Base-by-base conservation (phyloP, 2,329 filamentous ascomycete genomes). In the Colletotrichum lini region DNA sequence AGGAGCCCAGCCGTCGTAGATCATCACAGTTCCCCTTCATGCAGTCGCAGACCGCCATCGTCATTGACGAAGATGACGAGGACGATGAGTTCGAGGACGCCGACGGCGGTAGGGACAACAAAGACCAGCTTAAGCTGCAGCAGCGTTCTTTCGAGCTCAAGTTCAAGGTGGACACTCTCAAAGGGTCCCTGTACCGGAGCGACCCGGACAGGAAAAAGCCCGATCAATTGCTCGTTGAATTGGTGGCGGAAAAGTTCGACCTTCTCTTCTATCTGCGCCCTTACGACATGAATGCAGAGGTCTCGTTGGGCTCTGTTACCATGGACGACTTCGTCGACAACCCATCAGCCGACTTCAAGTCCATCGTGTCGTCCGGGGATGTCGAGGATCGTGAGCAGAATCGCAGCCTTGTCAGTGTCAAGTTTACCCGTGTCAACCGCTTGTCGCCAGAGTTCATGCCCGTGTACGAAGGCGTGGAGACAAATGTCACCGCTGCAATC, bases 311-410 rank as follows among this genome's bases (percentile, higher is more conserved):
- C 16, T 95, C 94, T 1, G 86, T 99, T 21, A 94, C 92, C 0
- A 91, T 99, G 3, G 96, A 98, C 77, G 96, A 99, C 78, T 95
- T 98, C 78, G 96, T 99, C 10, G 96, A 96, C 74, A 93, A 96
- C 65, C 91, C 95, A 0, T 85, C 94, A 0, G 92, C 93, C 9
- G 96, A 98, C 77, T 99, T 99, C 86, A 98, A 96, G 82, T 96
- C 96, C 35, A 97, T 99, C 61, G 90, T 99, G n/a, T 97, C 95
- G 0, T 98, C 96, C 1, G 90, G 89, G 0, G 90, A 92, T 59
- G 81, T 84, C 8, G 89, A 92, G 53, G 96, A 97, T 77, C 91
- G 92, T 35, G 88, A 92, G 56, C 90, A 93, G 70, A 91, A 94
- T 72, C 90, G 93, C 71, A 94, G 97, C 75, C 88, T 99, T 15